These are phyloP conservation scores for Penicillium sp. DNA, from an alignment of 2,329 filamentous ascomycete species.

Conservation along the genomic window DNA sequence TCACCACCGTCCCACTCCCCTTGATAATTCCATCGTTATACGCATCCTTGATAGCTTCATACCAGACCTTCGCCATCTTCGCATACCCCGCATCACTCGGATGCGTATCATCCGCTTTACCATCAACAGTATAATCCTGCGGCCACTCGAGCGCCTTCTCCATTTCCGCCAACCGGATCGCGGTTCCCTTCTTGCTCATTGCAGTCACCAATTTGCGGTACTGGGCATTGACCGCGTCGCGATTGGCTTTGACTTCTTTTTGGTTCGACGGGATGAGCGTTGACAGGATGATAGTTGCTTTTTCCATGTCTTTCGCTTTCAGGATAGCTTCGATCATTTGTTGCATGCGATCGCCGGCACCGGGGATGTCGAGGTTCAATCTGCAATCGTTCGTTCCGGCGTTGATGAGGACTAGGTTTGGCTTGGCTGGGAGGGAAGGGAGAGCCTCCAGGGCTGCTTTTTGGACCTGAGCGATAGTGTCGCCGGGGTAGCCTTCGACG, in stretches of 20 bases:
- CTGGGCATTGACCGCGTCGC: neutral
- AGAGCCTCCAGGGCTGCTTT: neutral
- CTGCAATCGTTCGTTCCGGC: neutral
- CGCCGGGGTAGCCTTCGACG: neutral
- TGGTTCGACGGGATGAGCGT: neutral
- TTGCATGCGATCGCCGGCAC: neutral
- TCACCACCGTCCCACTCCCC: neutral
- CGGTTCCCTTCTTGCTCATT: neutral
- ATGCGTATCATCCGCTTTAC: constrained; percentile 9
- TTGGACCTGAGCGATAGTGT: neutral
- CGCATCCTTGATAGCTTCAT: constrained; percentile 16
- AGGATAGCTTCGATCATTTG: neutral
- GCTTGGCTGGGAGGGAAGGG: neutral
- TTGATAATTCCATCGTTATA: constrained; percentile 10
- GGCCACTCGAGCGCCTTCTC: neutral
- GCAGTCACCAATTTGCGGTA: neutral
- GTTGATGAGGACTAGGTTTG: neutral
- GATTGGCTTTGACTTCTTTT: neutral
- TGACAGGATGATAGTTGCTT: neutral
- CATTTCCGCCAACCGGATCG: neutral
- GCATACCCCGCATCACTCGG: constrained; percentile 13
- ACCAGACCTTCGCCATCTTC: constrained; percentile 18
- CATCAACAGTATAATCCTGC: constrained; percentile 18
- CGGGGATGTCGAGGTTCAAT: neutral
- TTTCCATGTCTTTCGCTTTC: neutral